phyloP scores from a whole-genome alignment of 345 rosid genomes.

The Adansonia digitata region DNA sequence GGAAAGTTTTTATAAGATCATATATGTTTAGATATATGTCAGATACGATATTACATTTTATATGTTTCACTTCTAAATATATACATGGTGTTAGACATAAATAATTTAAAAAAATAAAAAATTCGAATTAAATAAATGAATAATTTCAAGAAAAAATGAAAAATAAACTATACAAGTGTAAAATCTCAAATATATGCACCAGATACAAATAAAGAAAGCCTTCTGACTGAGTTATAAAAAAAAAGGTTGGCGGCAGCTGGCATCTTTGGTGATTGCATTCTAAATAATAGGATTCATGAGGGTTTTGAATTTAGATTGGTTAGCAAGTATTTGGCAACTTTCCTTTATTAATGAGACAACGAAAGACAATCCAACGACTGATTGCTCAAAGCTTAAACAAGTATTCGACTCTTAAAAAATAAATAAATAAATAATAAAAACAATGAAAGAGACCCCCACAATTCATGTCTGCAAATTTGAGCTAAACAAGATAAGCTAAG shows the following conservation, averaged over 20 bases:
- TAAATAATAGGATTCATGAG: background rate
- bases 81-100: too few species aligned
- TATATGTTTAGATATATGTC: too few species aligned
- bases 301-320: background rate
- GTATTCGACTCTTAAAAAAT: background rate
- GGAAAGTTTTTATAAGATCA: too few species aligned
- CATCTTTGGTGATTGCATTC: background rate
- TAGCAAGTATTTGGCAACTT: background rate
- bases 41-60: too few species aligned
- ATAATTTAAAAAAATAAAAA: too few species aligned
- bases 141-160: too few species aligned
- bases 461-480: slow-evolving; percentile 21
- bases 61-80: too few species aligned
- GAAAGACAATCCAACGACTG: slow-evolving; percentile 12
- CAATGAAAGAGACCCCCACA: slow-evolving; percentile 31
- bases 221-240: too few species aligned
- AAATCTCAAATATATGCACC: too few species aligned
- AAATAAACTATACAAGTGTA: too few species aligned
- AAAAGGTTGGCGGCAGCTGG: background rate
- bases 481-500: slow-evolving; percentile 21
- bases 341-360: slow-evolving; percentile 9
- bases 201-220: too few species aligned
- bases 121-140: too few species aligned
- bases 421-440: background rate
- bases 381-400: background rate